Evolutionary conservation across 495 filamentous ascomycete species (phyloP).

Genomic region (Viridothelium virens): DNA sequence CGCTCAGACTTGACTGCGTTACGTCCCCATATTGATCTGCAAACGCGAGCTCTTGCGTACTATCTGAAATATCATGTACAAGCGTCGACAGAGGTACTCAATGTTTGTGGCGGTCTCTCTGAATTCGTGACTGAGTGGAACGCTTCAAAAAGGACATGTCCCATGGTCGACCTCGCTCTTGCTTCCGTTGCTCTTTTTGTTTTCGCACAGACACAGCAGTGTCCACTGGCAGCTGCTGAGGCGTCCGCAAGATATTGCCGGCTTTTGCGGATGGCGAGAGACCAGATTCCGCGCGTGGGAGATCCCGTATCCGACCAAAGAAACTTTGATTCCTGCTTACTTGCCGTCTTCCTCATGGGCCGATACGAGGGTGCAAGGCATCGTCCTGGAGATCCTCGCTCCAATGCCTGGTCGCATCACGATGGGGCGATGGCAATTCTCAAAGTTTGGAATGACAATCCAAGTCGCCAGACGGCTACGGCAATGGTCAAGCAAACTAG

Average conservation of each 20-base stretch:
- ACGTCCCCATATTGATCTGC: slow-evolving; percentile 21
- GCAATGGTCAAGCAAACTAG: slow-evolving; percentile 24
- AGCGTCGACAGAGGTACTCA: slow-evolving; percentile 15
- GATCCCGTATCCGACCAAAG: background rate
- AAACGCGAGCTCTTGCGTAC: slow-evolving; percentile 19
- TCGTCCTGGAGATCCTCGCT: background rate
- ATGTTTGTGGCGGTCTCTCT: slow-evolving; percentile 12
- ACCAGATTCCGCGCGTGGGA: background rate
- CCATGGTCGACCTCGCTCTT: slow-evolving; percentile 27
- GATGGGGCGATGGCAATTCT: slow-evolving; percentile 29
- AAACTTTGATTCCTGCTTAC: slow-evolving; percentile 27
- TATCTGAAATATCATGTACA: slow-evolving; percentile 24
- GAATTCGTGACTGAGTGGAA: slow-evolving; percentile 10
- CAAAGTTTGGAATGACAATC: slow-evolving; percentile 25
- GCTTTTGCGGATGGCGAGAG: slow-evolving; percentile 7
- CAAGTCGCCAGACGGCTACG: slow-evolving; percentile 13
- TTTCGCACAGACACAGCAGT: slow-evolving; percentile 23
- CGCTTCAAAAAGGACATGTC: slow-evolving; percentile 12
- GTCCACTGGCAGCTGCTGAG: slow-evolving; percentile 24
- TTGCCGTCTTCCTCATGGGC: slow-evolving; percentile 30
- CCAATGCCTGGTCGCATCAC: slow-evolving; percentile 22
- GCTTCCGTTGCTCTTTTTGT: slow-evolving; percentile 27
- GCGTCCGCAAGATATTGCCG: slow-evolving; percentile 23
- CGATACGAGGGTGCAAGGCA: slow-evolving; percentile 26
- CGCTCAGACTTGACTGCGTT: slow-evolving; percentile 26